These are phyloP conservation scores for Biscutella auriculata DNA, from an alignment of 441 rosid species.

Conservation along the genomic window DNA sequence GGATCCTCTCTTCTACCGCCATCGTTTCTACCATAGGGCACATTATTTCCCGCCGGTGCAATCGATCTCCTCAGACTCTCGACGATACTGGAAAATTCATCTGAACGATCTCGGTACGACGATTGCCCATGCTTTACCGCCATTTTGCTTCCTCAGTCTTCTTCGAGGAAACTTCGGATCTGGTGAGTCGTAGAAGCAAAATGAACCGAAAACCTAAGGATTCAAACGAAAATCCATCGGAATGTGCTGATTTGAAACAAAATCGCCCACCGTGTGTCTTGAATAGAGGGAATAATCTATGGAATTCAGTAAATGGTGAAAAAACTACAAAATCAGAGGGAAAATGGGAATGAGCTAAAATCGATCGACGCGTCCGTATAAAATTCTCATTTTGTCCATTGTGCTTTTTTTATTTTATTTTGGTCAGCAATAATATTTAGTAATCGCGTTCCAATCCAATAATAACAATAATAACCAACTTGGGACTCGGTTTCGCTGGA, in stretches of 20 bases:
- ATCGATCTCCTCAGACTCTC: constrained; percentile 35
- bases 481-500: too few relatives aligned
- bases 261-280: neutral
- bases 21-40: constrained; percentile 16
- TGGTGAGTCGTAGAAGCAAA: neutral
- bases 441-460: too few relatives aligned
- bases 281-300: neutral
- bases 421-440: too few relatives aligned
- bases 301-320: neutral
- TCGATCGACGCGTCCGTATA: constrained; percentile 14
- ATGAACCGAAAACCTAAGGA: neutral
- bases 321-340: neutral
- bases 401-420: too few relatives aligned
- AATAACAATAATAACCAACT: too few relatives aligned
- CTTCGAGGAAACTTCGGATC: constrained; percentile 13
- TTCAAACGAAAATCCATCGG: neutral
- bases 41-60: constrained; percentile 26
- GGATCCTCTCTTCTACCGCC: constrained; percentile 32
- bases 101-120: constrained; percentile 51
- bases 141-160: constrained; percentile 22
- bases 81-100: constrained; percentile 33
- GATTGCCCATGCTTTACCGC: constrained; percentile 34
- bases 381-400: constrained; percentile 8
- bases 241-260: neutral
- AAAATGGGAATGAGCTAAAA: constrained; percentile 8